Percentiles rank a stretch among this genome's conserved stretches.
Conservation (phyloP, 805 yeast genomes). For the Starmera pachycereana region DNA sequence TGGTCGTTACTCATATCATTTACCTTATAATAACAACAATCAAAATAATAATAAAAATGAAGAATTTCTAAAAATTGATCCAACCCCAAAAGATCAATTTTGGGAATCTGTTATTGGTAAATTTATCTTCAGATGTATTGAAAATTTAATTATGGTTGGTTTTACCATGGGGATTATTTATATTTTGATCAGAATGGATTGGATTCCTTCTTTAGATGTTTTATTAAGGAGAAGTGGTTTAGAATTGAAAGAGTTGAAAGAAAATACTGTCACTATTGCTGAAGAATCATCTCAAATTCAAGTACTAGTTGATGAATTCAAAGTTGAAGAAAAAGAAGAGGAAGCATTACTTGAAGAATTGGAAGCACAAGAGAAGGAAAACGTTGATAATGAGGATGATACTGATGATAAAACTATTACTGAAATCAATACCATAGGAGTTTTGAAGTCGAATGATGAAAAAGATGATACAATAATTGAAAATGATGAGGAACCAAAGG, state of each 20-base stretch:
- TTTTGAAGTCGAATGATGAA: neutral
- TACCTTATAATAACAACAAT: slow-evolving; percentile 4
- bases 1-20: no score
- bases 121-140: slow-evolving; percentile 25
- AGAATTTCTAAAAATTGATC: slow-evolving; percentile 16
- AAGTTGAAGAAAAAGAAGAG: slow-evolving; percentile 2
- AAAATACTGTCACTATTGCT: neutral
- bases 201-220: slow-evolving; percentile 22
- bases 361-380: slow-evolving; percentile 2
- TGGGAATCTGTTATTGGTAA: slow-evolving; percentile 18
- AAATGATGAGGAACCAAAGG: neutral
- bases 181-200: slow-evolving; percentile 19
- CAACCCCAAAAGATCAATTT: slow-evolving; percentile 11
- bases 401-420: neutral
- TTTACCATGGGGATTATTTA: slow-evolving; percentile 18
- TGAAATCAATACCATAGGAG: neutral
- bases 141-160: slow-evolving; percentile 28
- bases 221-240: slow-evolving; percentile 24
- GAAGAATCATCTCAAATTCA: neutral
- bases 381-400: slow-evolving; percentile 2
- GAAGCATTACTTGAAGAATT: slow-evolving; percentile 8
- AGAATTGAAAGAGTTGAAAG: slow-evolving; percentile 17
- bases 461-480: neutral
- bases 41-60: slow-evolving; percentile 9
- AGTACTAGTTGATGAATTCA: neutral